Percentiles rank a stretch among this genome's conserved stretches.
phyloP scores from a whole-genome alignment of 148 eudicot species.

The Arctostaphylos glauca region DNA sequence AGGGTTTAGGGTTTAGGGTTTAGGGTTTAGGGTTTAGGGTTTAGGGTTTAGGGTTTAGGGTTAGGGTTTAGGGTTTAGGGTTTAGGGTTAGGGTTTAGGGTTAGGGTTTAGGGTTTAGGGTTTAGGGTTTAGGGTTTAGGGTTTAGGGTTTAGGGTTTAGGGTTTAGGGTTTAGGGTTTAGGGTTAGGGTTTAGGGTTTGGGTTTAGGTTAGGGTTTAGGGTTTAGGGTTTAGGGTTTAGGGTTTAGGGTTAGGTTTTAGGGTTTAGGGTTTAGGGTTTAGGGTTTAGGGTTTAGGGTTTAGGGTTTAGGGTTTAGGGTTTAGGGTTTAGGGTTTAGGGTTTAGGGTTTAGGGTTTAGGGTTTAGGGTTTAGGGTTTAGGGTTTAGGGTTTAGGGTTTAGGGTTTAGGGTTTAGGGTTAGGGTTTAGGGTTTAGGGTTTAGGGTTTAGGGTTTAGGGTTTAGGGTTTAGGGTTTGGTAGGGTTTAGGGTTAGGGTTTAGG shows the following conservation, averaged over 20 bases:
- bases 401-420: slow-evolving; percentile 19
- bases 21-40: slow-evolving; percentile 14
- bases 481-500: slow-evolving; percentile 12
- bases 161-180: slow-evolving; percentile 20
- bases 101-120: slow-evolving; percentile 24
- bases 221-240: slow-evolving; percentile 7
- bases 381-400: slow-evolving; percentile 18
- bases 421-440: slow-evolving; percentile 13
- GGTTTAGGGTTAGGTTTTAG: slow-evolving; percentile 13
- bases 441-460: slow-evolving; percentile 1
- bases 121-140: slow-evolving; percentile 11
- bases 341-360: slow-evolving; percentile 15
- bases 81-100: slow-evolving; percentile 18
- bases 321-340: slow-evolving; percentile 20
- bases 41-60: slow-evolving; percentile 14
- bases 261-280: slow-evolving; percentile 14
- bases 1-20: slow-evolving; percentile 16
- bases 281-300: slow-evolving; percentile 19
- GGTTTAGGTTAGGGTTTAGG: slow-evolving; percentile 13
- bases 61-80: slow-evolving; percentile 14
- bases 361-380: slow-evolving; percentile 15
- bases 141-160: slow-evolving; percentile 12
- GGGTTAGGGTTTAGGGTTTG: slow-evolving; percentile 20
- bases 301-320: slow-evolving; percentile 12
- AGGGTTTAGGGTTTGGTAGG: slow-evolving; percentile 3